Evolutionary conservation across 345 rosid genomes (phyloP).

Genomic region (Populus alba): DNA sequence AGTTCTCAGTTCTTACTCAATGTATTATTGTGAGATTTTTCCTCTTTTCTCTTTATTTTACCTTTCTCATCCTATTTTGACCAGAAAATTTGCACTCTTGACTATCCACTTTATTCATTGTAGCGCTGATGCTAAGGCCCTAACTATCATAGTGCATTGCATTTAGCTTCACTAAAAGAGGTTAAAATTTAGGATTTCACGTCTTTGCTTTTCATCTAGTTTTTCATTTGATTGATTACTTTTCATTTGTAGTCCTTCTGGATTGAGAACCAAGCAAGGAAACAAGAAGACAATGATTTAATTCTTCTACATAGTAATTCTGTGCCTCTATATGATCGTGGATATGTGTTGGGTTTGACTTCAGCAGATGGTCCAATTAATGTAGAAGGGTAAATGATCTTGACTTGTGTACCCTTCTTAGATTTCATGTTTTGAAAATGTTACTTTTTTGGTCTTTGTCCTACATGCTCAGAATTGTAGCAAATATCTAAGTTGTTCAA

Average conservation of each 20-base stretch:
- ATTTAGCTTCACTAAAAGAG: background rate
- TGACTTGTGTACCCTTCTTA: background rate
- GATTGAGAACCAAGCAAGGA: constrained; percentile 66
- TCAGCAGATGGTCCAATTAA: constrained; percentile 59
- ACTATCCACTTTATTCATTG: background rate
- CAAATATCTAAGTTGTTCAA: background rate
- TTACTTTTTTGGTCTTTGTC: background rate
- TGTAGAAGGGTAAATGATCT: constrained; percentile 56
- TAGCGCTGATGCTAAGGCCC: background rate
- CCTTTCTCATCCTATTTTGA: background rate
- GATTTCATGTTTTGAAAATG: background rate
- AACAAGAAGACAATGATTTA: constrained; percentile 27
- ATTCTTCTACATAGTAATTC: constrained; percentile 45
- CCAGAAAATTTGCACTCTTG: background rate
- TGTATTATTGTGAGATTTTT: constrained; percentile 1
- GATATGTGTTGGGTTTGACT: constrained; percentile 72
- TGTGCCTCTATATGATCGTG: constrained; percentile 92
- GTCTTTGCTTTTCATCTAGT: background rate
- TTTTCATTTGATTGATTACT: background rate
- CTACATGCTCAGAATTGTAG: background rate
- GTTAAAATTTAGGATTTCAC: background rate
- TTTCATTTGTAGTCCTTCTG: constrained; percentile 71
- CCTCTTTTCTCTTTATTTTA: background rate
- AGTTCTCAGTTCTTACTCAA: background rate
- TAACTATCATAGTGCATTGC: background rate